phyloP scores from a whole-genome alignment of 1,284 basidiomycete genomes.

The Sporisorium scitamineum region DNA sequence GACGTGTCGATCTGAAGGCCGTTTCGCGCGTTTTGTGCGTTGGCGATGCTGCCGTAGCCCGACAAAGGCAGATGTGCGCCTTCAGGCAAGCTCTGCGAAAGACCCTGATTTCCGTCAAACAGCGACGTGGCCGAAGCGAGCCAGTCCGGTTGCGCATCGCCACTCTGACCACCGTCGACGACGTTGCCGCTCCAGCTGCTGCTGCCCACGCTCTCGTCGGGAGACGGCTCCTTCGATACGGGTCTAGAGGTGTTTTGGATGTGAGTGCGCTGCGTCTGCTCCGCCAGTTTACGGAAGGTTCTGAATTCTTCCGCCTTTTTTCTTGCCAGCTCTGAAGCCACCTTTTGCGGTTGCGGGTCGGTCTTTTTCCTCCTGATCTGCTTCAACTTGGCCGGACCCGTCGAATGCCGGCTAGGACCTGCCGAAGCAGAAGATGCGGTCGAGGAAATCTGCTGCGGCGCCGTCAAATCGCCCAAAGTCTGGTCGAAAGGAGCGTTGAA shows the following conservation, averaged over 20 bases:
- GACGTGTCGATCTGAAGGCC: slow-evolving; percentile 35
- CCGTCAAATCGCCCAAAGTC: slow-evolving; percentile 15
- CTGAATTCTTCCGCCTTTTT: slow-evolving; percentile 50
- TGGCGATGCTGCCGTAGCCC: slow-evolving; percentile 19
- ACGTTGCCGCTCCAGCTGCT: slow-evolving; percentile 15
- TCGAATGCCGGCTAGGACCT: slow-evolving; percentile 19
- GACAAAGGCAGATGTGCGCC: slow-evolving; percentile 39
- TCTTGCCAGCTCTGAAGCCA: slow-evolving; percentile 39
- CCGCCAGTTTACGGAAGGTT: slow-evolving; percentile 39
- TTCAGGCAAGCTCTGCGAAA: slow-evolving; percentile 33
- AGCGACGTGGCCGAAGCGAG: slow-evolving; percentile 26
- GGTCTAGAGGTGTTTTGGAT: slow-evolving; percentile 36
- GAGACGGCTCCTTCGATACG: slow-evolving; percentile 33
- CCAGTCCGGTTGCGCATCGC: slow-evolving; percentile 35
- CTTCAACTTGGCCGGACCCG: slow-evolving; percentile 31
- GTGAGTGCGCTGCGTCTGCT: slow-evolving; percentile 50
- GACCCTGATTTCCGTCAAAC: slow-evolving; percentile 6
- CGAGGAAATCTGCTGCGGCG: background rate
- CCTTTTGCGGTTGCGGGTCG: slow-evolving; percentile 39
- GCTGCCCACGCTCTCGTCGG: slow-evolving; percentile 30
- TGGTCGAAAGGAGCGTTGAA: slow-evolving; percentile 52
- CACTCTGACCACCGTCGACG: background rate
- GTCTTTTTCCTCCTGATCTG: slow-evolving; percentile 47
- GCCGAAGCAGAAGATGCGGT: background rate
- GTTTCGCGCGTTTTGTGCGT: slow-evolving; percentile 5